phyloP scores from a whole-genome alignment of 345 rosid species.

The Gossypium turneri region DNA sequence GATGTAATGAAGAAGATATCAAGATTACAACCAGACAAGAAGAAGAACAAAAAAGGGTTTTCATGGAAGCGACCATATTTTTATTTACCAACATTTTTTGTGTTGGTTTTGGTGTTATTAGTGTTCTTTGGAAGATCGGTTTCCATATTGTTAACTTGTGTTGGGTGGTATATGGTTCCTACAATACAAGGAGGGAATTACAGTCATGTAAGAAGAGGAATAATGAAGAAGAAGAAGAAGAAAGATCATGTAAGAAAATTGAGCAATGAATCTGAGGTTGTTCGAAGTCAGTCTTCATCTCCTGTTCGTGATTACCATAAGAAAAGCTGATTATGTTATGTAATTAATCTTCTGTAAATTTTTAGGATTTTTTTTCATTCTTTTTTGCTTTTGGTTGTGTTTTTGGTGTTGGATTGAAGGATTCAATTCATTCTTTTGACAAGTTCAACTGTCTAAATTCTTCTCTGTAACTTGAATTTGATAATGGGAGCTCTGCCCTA shows the following conservation, averaged over 20 bases:
- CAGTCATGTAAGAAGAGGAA: constrained; percentile 1
- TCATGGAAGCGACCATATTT: constrained; percentile 36
- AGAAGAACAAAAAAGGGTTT: constrained; percentile 16
- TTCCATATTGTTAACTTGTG: constrained; percentile 40
- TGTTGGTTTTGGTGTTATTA: constrained; percentile 45
- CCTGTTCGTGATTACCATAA: constrained; percentile 4
- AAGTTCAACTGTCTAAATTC: not conserved
- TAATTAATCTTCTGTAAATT: not conserved
- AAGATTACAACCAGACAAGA: not conserved
- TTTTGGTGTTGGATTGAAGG: not conserved
- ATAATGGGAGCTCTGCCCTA: not conserved
- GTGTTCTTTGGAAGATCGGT: constrained; percentile 47
- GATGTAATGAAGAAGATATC: constrained; percentile 7
- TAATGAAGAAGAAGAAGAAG: constrained; percentile 21
- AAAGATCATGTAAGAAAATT: not conserved
- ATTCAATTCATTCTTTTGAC: not conserved
- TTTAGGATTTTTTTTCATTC: not conserved
- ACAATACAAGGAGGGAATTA: constrained; percentile 22
- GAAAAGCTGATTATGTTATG: not conserved
- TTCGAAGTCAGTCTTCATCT: not conserved
- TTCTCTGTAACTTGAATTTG: not conserved
- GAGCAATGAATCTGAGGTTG: not conserved
- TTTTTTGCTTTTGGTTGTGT: not conserved
- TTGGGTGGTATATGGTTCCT: constrained; percentile 55
- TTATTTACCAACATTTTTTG: constrained; percentile 37